These are phyloP conservation scores for Ophiostoma populinum DNA, from an alignment of 2,329 filamentous ascomycete genomes.

Conservation along the genomic window DNA sequence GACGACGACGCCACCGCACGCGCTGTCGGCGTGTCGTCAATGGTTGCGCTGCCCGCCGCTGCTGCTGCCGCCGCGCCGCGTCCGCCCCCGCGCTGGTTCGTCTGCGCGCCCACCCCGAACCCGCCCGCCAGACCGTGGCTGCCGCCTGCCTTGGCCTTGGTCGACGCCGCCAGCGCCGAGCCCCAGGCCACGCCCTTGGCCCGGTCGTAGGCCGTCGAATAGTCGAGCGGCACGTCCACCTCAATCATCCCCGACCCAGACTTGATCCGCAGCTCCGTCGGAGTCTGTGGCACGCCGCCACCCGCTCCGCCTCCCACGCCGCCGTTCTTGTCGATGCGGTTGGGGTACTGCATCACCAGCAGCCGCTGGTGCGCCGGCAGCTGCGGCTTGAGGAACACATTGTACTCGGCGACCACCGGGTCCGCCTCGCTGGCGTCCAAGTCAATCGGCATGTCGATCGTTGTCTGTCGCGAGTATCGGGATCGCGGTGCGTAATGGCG, in stretches of 20 bases:
- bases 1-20: constrained; percentile 16
- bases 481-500: no score
- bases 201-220: constrained; percentile 59
- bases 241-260: constrained; percentile 69
- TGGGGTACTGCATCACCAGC: constrained; percentile 79
- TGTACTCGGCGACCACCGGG: constrained; percentile 58
- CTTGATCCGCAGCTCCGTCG: constrained; percentile 68
- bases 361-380: constrained; percentile 45
- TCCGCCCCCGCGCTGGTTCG: constrained; percentile 12
- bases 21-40: constrained; percentile 2
- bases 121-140: constrained; percentile 56
- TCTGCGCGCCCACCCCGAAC: constrained; percentile 42
- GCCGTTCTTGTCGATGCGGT: constrained; percentile 44
- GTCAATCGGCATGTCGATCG: background rate
- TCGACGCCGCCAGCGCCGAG: constrained; percentile 48
- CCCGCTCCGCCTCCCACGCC: constrained; percentile 12
- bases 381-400: constrained; percentile 68
- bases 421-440: constrained; percentile 30
- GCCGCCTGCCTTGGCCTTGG: constrained; percentile 41
- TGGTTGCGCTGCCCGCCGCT: background rate
- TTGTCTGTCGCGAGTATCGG: background rate
- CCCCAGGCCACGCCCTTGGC: constrained; percentile 73
- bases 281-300: constrained; percentile 26
- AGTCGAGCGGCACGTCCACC: constrained; percentile 73
- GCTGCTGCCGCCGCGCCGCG: constrained; percentile 6